A percentile compares a stretch with the other conserved stretches of the same genome.
phyloP scores from a whole-genome alignment of 78 protist genomes.

The slime mould (Dictyostelium discoideum) region DNA sequence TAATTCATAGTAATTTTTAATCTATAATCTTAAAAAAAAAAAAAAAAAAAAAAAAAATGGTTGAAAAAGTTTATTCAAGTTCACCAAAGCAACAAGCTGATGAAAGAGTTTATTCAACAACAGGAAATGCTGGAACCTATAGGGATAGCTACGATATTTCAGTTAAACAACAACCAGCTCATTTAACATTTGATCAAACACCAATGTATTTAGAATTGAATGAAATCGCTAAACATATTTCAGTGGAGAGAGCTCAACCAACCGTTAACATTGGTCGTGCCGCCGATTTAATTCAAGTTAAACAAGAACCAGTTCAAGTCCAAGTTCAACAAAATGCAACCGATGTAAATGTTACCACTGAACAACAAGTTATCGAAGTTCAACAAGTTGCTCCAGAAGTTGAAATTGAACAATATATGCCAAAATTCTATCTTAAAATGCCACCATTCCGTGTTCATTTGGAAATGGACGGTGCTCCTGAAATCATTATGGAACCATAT shows the following conservation, averaged over 20 bases:
- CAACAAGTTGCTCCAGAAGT: conserved; percentile 61
- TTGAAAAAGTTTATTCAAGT: conserved; percentile 17
- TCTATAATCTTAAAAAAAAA: too few relatives aligned
- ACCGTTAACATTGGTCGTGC: conserved; percentile 68
- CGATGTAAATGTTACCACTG: conserved; percentile 23
- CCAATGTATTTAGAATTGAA: conserved; percentile 1
- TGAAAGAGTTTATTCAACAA: background rate
- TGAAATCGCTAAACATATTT: conserved; percentile 10
- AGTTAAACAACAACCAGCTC: conserved; percentile 48
- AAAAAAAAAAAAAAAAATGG: conserved; percentile 4
- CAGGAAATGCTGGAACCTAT: background rate
- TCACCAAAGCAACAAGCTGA: conserved; percentile 19
- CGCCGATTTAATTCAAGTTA: conserved; percentile 38
- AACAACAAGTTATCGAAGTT: conserved; percentile 32
- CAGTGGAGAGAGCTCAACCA: conserved; percentile 52
- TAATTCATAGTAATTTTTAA: too few relatives aligned
- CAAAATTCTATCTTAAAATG: conserved; percentile 62
- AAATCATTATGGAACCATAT: conserved; percentile 59
- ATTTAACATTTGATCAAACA: conserved; percentile 41
- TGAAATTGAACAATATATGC: conserved; percentile 64
- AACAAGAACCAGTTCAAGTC: conserved; percentile 39
- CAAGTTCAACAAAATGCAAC: conserved; percentile 4
- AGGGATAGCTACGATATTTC: conserved; percentile 30
- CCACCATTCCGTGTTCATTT: conserved; percentile 71
- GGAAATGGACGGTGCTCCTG: conserved; percentile 81